Conservation (phyloP, 2,329 filamentous ascomycete species). For the Didymella glomerata region DNA sequence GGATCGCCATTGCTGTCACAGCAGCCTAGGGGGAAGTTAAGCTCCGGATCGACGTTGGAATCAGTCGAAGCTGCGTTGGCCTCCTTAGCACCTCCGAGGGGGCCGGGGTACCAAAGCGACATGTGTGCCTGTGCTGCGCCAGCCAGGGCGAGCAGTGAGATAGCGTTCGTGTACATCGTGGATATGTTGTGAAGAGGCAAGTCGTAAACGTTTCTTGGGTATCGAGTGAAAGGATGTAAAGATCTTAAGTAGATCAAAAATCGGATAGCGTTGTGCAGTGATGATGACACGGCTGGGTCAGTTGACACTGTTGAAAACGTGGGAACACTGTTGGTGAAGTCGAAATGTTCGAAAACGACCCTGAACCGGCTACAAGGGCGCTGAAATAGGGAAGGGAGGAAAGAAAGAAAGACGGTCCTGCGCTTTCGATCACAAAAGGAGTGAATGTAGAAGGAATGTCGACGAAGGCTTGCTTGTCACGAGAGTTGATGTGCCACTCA, state of each 20-base stretch:
- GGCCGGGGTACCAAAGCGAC: constrained; percentile 54
- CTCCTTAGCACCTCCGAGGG: constrained; percentile 57
- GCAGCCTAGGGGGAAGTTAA: constrained; percentile 58
- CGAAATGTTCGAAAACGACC: constrained; percentile 12
- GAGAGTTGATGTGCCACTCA: constrained; percentile 37
- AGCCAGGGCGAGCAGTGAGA: constrained; percentile 41
- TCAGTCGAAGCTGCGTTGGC: constrained; percentile 45
- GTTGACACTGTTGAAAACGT: constrained; percentile 28
- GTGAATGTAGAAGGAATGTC: constrained; percentile 43
- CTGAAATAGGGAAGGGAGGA: constrained; percentile 30
- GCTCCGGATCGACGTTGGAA: constrained; percentile 31
- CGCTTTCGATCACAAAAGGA: constrained; percentile 40
- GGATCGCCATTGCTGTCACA: constrained; percentile 52
- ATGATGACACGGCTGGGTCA: constrained; percentile 19
- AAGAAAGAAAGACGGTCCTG: constrained; percentile 40
- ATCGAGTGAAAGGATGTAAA: constrained; percentile 21
- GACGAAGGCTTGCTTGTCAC: constrained; percentile 46
- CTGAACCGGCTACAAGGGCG: constrained; percentile 29
- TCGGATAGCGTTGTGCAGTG: constrained; percentile 18
- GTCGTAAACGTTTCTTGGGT: constrained; percentile 18
- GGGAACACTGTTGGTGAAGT: constrained; percentile 17
- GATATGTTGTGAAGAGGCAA: constrained; percentile 16
- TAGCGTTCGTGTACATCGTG: constrained; percentile 39
- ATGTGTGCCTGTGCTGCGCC: constrained; percentile 51
- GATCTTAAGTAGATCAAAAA: constrained; percentile 23